Evolutionary conservation across 2,329 filamentous ascomycete genomes (phyloP).

Genomic region (Aureobasidium sp.): DNA sequence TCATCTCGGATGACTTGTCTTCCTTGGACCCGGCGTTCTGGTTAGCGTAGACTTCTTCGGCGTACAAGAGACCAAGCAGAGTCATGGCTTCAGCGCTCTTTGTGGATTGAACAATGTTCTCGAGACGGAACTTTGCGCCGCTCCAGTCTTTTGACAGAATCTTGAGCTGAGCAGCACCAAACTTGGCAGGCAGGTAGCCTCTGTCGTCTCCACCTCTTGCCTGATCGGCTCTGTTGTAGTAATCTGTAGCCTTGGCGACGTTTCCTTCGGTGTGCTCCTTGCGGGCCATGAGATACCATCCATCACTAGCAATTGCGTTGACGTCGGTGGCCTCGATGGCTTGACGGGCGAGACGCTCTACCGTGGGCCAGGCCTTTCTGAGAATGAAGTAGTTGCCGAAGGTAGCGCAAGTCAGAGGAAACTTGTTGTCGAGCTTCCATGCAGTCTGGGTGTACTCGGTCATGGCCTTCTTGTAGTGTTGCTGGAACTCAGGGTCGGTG

Average conservation of each 20-base stretch:
- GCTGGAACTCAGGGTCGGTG: conserved; percentile 75
- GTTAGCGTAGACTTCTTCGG: conserved; percentile 82
- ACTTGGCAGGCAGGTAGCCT: conserved; percentile 89
- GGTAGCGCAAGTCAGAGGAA: conserved; percentile 80
- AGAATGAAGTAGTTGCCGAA: conserved; percentile 88
- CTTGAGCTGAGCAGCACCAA: conserved; percentile 83
- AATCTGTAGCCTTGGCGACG: conserved; percentile 66
- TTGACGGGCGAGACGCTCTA: conserved; percentile 80
- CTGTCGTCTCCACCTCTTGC: conserved; percentile 85
- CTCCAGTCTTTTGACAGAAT: conserved; percentile 77
- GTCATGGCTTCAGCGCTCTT: conserved; percentile 85
- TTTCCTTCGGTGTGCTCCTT: conserved; percentile 84
- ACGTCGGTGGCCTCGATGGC: conserved; percentile 95
- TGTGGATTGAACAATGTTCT: conserved; percentile 85
- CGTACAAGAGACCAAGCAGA: conserved; percentile 81
- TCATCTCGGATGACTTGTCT: conserved; percentile 75
- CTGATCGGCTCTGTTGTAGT: conserved; percentile 83
- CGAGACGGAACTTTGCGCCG: conserved; percentile 84
- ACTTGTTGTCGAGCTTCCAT: conserved; percentile 86
- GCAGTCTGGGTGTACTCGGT: conserved; percentile 88
- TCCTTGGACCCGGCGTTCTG: conserved; percentile 67
- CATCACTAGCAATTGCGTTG: conserved; percentile 92
- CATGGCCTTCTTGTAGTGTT: conserved; percentile 87
- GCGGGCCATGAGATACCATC: conserved; percentile 88
- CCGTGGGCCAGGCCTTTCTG: conserved; percentile 69